Evolutionary conservation across 1,139 yeast genomes (phyloP), one percentile per base, ranked within the genome.

Genomic region (Hyphopichia pseudoburtonii): DNA sequence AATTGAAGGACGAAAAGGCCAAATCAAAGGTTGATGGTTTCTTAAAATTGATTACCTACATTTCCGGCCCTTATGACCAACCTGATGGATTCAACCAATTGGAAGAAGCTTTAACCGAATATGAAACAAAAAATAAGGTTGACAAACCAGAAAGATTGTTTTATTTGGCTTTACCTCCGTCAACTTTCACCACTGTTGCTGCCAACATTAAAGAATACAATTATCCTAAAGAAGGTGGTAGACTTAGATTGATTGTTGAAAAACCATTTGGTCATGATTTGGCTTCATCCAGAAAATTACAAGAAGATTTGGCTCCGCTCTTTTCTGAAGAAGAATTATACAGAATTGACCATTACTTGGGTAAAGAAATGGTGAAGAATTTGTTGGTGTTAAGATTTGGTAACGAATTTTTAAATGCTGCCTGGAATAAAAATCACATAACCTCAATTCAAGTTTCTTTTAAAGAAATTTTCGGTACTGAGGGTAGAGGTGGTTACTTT

Each of bases 401-500:
- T 48, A 92, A 92, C 66, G 82, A 82, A 54, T 76, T 90, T 61
- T 73, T 92, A 56, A 78, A 78, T 56, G 87, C 95, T 17, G 79
- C 86, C 38, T 92, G 97, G 97, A 85, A 86, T 68, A 80, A 75
- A 58, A 77, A 85, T 48, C 82, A 78, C 62, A 81, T 92, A 56
- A 75, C 80, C 45, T 78, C 83, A 36, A 82, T 92, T 45, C 97
- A 90, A 66, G 81, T 92, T 49, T 77, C 92, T 17, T 90, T 92
- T 72, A 94, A 94, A 69, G 99, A 92, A 67, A 86, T 92, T 10
- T 90, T 94, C 54, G 98, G 98, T 41, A 92, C 98, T 32, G 97
- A 92, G 66, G 98, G 98, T 43, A 82, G 99, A 58, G 98, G 98
- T 48, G 98, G 98, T 28, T 92, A 92, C 70, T 92, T 94, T 57